Percentiles rank a stretch among this genome's conserved stretches.
Evolutionary conservation across 257 asterid genomes (phyloP).

Genomic region (Linaria vulgaris): DNA sequence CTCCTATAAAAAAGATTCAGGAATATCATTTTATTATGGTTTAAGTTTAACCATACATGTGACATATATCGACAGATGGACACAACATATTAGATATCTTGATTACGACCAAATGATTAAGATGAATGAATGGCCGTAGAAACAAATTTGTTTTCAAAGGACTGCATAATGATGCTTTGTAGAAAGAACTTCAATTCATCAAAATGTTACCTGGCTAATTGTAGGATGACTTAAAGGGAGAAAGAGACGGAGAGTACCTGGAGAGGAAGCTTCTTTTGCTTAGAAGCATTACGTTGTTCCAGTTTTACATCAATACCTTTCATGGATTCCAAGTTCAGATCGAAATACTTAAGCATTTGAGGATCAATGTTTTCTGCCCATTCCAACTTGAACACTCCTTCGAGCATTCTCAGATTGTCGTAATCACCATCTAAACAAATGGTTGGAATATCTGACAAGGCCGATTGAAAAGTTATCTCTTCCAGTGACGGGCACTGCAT

Average conservation of each 20-base stretch:
- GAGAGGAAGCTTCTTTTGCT: slow-evolving; percentile 16
- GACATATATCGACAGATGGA: too few relatives aligned
- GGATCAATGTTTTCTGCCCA: neutral
- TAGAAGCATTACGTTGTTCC: neutral
- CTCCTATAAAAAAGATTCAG: too few relatives aligned
- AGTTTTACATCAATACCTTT: slow-evolving; percentile 9
- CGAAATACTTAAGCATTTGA: neutral
- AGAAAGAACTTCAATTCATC: too few relatives aligned
- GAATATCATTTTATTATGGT: too few relatives aligned
- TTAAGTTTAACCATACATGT: too few relatives aligned
- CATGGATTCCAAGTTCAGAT: slow-evolving; percentile 12
- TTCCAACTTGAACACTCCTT: slow-evolving; percentile 25
- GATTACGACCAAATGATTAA: too few relatives aligned
- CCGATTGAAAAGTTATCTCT: slow-evolving; percentile 20
- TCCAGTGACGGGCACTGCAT: slow-evolving; percentile 19
- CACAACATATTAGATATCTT: too few relatives aligned
- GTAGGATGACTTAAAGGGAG: neutral
- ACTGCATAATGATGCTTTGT: too few relatives aligned
- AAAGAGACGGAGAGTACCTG: slow-evolving; percentile 20
- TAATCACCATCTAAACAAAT: slow-evolving; percentile 3
- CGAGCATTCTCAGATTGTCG: slow-evolving; percentile 5
- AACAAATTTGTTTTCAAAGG: too few relatives aligned
- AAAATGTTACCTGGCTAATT: too few relatives aligned
- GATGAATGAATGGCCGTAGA: too few relatives aligned
- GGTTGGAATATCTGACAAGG: neutral